A percentile compares a stretch with the other conserved stretches of the same genome.
These are phyloP conservation scores for Scutellaria barbata DNA, from an alignment of 257 asterid species.

Conservation along the genomic window DNA sequence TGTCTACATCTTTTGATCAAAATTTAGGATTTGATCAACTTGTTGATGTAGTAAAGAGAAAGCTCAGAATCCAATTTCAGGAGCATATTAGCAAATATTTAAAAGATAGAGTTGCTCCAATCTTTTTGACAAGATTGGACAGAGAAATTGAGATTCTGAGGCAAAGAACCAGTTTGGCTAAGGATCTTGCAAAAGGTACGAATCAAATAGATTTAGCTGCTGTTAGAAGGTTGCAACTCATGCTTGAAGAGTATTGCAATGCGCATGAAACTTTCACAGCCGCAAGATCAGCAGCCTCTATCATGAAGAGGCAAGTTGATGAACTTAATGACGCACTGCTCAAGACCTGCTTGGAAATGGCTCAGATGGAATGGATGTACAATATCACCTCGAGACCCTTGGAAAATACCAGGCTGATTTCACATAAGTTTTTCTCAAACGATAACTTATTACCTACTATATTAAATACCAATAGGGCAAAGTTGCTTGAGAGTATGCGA, in stretches of 20 bases:
- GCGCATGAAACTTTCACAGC: conserved; percentile 91
- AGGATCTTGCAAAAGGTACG: conserved; percentile 50
- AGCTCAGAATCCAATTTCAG: conserved; percentile 66
- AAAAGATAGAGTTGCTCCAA: conserved; percentile 77
- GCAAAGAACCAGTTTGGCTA: conserved; percentile 52
- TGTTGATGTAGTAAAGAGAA: conserved; percentile 73
- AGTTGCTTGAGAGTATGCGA: conserved; percentile 71
- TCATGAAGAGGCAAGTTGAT: conserved; percentile 78
- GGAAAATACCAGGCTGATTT: conserved; percentile 63
- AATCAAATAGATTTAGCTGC: conserved; percentile 46
- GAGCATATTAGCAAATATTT: conserved; percentile 76
- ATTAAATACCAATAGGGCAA: conserved; percentile 71
- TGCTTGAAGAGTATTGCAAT: conserved; percentile 91
- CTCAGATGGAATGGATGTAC: conserved; percentile 94
- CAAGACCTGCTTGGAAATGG: conserved; percentile 77
- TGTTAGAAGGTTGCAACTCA: conserved; percentile 58
- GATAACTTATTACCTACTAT: conserved; percentile 67
- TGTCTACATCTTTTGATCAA: conserved; percentile 71
- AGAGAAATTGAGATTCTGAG: conserved; percentile 62
- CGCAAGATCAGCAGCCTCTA: conserved; percentile 79
- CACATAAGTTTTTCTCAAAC: conserved; percentile 60
- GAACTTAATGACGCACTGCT: conserved; percentile 79
- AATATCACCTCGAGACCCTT: conserved; percentile 61
- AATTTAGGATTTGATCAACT: conserved; percentile 88
- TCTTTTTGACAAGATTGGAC: conserved; percentile 64